Evolutionary conservation across 2,329 filamentous ascomycete genomes (phyloP), one percentile per base, ranked within the genome.

Genomic region (Curvularia verruculosa): DNA sequence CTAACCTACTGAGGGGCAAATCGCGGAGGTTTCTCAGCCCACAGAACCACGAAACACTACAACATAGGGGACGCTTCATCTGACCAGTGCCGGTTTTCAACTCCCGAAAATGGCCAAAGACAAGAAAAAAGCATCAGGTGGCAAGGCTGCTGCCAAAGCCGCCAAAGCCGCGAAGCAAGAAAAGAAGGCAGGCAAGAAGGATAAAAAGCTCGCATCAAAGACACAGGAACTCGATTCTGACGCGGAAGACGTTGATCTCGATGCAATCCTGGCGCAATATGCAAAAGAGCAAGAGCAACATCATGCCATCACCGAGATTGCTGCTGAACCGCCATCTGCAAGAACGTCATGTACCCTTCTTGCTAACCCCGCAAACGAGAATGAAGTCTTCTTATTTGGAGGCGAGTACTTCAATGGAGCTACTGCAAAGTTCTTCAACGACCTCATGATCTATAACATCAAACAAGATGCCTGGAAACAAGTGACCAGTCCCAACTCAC

Each of bases 371-470:
- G 86, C 89, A 29, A 94, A 96, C 78, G 86, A 85, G 68, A 96
- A 95, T 77, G 92, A 96, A 74, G 79, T 99, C 54, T 87, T 98
- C 64, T 80, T 98, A 5, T 99, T 96, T 76, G 95, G 94, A 15
- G 95, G 95, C 64, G 95, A 99, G 80, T 96, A 93, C 73, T 98
- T 92, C 79, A 96, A 98, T 78, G 95, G 95, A 4, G 90, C 90
- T 2, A 80, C 95, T 54, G 95, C 94, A 1, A 80, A 81, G 1
- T 89, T 89, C 76, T 89, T 82, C 77, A 89, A 88, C 70, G 87
- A 89, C 64, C 77, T 89, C 3, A 87, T 83, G 65, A 80, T 89
- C 34, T 89, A 89, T 70, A 82, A 95, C 77, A 89, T 92, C 75
- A 90, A 90, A 78, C 86, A 88, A 62, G 91, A 96, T 77, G 89